phyloP scores from a whole-genome alignment of 2,329 filamentous ascomycete genomes.

The Malbranchea cinnamomea region DNA sequence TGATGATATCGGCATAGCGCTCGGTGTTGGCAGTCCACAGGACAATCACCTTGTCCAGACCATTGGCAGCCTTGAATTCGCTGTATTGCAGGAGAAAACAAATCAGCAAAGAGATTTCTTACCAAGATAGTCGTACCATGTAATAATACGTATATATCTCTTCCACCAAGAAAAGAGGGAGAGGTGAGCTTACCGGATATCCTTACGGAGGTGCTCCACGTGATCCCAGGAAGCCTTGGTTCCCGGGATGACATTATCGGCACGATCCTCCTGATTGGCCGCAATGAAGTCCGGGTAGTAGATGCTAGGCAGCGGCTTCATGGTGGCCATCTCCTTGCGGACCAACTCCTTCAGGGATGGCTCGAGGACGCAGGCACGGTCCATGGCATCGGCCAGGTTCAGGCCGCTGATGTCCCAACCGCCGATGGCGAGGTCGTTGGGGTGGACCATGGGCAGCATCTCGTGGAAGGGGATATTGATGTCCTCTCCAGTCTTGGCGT shows the following conservation, averaged over 20 bases:
- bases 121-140: slow-evolving; percentile 2
- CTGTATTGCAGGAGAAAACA: slow-evolving; percentile 25
- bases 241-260: slow-evolving; percentile 77
- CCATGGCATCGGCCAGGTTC: slow-evolving; percentile 85
- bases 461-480: slow-evolving; percentile 94
- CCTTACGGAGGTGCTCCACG: slow-evolving; percentile 81
- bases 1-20: slow-evolving; percentile 76
- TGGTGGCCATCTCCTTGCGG: slow-evolving; percentile 78
- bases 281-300: slow-evolving; percentile 99
- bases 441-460: slow-evolving; percentile 90
- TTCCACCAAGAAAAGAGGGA: slow-evolving; percentile 4
- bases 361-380: slow-evolving; percentile 87
- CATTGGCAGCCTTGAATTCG: slow-evolving; percentile 76
- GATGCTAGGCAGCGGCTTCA: slow-evolving; percentile 83
- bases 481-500: slow-evolving; percentile 69
- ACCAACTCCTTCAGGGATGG: slow-evolving; percentile 83
- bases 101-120: background rate
- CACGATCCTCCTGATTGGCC: slow-evolving; percentile 91
- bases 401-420: slow-evolving; percentile 95
- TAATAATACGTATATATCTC: too few species aligned
- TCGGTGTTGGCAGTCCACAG: slow-evolving; percentile 99
- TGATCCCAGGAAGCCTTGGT: slow-evolving; percentile 73
- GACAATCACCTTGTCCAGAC: slow-evolving; percentile 87
- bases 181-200: slow-evolving; percentile 53
- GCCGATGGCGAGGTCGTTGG: slow-evolving; percentile 85